Evolutionary conservation across 805 yeast genomes (phyloP).

Genomic region (Ogataea parapolymorpha): DNA sequence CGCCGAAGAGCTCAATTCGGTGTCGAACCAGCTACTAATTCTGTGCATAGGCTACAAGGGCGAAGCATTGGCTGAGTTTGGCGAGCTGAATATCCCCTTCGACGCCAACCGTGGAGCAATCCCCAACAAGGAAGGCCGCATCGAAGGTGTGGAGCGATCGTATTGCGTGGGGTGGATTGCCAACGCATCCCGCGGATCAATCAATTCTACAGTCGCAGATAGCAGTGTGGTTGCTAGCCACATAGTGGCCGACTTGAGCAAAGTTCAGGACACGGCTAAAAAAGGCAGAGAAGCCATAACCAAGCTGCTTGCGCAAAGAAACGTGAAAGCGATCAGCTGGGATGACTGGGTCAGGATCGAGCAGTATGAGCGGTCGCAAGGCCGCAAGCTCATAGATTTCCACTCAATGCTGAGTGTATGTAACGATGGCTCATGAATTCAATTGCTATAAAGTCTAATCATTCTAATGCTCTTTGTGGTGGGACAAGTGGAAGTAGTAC

Average conservation of each 20-base stretch:
- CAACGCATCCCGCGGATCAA: slow-evolving; percentile 84
- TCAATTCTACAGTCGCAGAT: slow-evolving; percentile 85
- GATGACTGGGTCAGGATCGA: slow-evolving; percentile 62
- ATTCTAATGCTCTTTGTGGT: slow-evolving; percentile 48
- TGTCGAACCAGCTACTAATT: slow-evolving; percentile 63
- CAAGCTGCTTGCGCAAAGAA: slow-evolving; percentile 18
- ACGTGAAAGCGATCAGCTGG: slow-evolving; percentile 49
- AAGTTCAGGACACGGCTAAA: slow-evolving; percentile 15
- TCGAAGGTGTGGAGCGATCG: slow-evolving; percentile 43
- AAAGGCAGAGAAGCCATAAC: slow-evolving; percentile 33
- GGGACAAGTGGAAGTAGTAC: slow-evolving; percentile 85
- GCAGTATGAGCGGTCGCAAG: slow-evolving; percentile 50
- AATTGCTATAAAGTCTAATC: slow-evolving; percentile 11
- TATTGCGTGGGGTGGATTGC: slow-evolving; percentile 92
- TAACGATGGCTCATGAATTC: slow-evolving; percentile 12
- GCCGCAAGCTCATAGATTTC: slow-evolving; percentile 52
- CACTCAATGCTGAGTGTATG: slow-evolving; percentile 45
- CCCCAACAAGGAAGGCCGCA: slow-evolving; percentile 44
- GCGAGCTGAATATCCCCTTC: slow-evolving; percentile 47
- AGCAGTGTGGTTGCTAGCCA: slow-evolving; percentile 71
- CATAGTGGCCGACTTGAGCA: slow-evolving; percentile 48
- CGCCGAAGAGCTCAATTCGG: slow-evolving; percentile 33
- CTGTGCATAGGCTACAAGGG: slow-evolving; percentile 84
- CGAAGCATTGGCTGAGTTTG: slow-evolving; percentile 55
- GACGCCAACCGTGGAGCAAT: slow-evolving; percentile 42